Percentiles rank a stretch among this genome's conserved stretches.
phyloP scores from a whole-genome alignment of 129 eudicot species.

The Ambrosia trifida region DNA sequence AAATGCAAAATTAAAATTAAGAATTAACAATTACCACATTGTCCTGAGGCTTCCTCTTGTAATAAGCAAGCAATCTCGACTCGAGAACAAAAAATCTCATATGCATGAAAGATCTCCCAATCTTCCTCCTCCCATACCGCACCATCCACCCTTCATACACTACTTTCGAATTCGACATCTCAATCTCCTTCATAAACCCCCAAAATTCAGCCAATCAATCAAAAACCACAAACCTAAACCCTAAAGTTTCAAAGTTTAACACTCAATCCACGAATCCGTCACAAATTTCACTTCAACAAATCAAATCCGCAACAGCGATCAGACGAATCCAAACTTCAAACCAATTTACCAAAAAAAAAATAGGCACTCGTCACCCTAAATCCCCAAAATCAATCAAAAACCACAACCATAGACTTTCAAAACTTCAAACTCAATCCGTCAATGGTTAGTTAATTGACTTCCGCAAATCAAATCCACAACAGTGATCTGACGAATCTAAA shows the following conservation, averaged over 20 bases:
- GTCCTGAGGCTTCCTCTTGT: slow-evolving; percentile 96
- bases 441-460: not conserved
- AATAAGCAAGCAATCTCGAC: slow-evolving; percentile 81
- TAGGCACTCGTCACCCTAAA: slow-evolving; percentile 24
- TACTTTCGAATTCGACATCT: slow-evolving; percentile 69
- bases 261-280: not conserved
- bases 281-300: slow-evolving; percentile 2
- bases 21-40: slow-evolving; percentile 66
- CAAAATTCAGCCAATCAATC: slow-evolving; percentile 23
- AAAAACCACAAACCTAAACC: slow-evolving; percentile 13
- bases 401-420: no score
- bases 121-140: slow-evolving; percentile 89
- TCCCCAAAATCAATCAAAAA: slow-evolving; percentile 8
- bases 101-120: slow-evolving; percentile 93
- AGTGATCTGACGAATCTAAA: no score
- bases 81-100: slow-evolving; percentile 96
- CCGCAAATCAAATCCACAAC: not conserved
- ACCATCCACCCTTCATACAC: slow-evolving; percentile 99
- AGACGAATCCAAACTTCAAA: no score
- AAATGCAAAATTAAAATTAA: slow-evolving; percentile 11
- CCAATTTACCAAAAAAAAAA: not conserved
- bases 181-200: slow-evolving; percentile 6
- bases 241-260: slow-evolving; percentile 6
- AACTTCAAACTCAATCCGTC: not conserved
- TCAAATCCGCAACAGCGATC: not conserved